Percentiles rank a stretch among this genome's conserved stretches.
Evolutionary conservation across 108 stramenopile species (phyloP).

Genomic region (Conticribra guillardii): DNA sequence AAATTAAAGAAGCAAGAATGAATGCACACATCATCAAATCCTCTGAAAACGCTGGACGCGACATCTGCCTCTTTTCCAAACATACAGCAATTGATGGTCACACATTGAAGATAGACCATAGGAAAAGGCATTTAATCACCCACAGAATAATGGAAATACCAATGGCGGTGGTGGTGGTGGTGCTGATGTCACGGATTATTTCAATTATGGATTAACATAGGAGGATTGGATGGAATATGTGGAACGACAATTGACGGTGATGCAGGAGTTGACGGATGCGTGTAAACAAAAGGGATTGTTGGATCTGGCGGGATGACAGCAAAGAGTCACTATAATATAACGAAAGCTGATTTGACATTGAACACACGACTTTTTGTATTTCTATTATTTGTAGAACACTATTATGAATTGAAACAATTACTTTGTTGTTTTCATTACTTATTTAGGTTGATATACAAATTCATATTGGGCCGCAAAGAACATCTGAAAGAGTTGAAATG

Average conservation of each 20-base stretch:
- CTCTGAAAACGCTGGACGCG: constrained; percentile 91
- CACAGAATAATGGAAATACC: too few species aligned
- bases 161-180: constrained; percentile 10
- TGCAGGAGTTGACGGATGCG: constrained; percentile 91
- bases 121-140: too few species aligned
- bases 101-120: constrained; percentile 92
- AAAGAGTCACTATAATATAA: too few species aligned
- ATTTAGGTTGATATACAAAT: too few species aligned
- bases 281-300: constrained; percentile 71
- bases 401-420: too few species aligned
- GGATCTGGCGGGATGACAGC: constrained; percentile 81
- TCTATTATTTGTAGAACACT: too few species aligned
- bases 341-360: too few species aligned
- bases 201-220: constrained; percentile 86
- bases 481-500: too few species aligned
- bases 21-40: constrained; percentile 69
- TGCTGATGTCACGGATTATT: constrained; percentile 80
- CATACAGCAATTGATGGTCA: constrained; percentile 91
- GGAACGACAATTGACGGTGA: constrained; percentile 75
- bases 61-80: constrained; percentile 87
- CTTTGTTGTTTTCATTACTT: too few species aligned
- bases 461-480: too few species aligned
- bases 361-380: too few species aligned
- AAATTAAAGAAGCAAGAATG: constrained; percentile 77
- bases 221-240: constrained; percentile 90